phyloP scores from a whole-genome alignment of 2,329 filamentous ascomycete genomes.

The Chrysoporthe deuterocubensis region DNA sequence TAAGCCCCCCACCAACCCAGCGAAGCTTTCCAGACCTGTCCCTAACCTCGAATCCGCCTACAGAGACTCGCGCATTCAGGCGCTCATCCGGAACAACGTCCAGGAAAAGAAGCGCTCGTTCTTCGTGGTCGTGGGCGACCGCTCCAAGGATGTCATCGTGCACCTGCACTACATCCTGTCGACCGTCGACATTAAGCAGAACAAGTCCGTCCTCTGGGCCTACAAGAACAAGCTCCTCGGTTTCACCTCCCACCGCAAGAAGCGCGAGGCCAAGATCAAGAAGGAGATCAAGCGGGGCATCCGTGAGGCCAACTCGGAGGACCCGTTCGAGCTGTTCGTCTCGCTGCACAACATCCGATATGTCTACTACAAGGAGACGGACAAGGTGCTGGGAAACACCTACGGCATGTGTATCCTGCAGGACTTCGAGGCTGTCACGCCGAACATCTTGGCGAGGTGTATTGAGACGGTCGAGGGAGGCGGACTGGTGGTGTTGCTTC shows the following conservation, averaged over 20 bases:
- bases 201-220: conserved; percentile 96
- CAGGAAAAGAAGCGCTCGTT: conserved; percentile 98
- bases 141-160: conserved; percentile 94
- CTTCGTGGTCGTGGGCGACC: conserved; percentile 94
- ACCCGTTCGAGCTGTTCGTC: conserved; percentile 96
- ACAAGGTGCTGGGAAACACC: conserved; percentile 97
- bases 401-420: conserved; percentile 98
- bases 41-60: conserved; percentile 17
- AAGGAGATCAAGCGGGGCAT: conserved; percentile 96
- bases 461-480: conserved; percentile 98
- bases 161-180: conserved; percentile 92
- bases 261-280: conserved; percentile 97
- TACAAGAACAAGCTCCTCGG: conserved; percentile 98
- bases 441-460: conserved; percentile 92
- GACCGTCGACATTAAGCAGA: conserved; percentile 86
- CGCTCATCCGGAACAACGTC: conserved; percentile 87
- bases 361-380: conserved; percentile 99
- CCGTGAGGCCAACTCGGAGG: conserved; percentile 87
- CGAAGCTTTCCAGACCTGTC: background rate
- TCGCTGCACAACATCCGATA: conserved; percentile 97
- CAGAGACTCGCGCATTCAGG: conserved; percentile 87
- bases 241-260: conserved; percentile 94
- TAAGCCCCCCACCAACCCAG: conserved; percentile 39
- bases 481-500: conserved; percentile 82
- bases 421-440: conserved; percentile 96